phyloP scores from a whole-genome alignment of 2,329 filamentous ascomycete species.

The Colletotrichum musicola region DNA sequence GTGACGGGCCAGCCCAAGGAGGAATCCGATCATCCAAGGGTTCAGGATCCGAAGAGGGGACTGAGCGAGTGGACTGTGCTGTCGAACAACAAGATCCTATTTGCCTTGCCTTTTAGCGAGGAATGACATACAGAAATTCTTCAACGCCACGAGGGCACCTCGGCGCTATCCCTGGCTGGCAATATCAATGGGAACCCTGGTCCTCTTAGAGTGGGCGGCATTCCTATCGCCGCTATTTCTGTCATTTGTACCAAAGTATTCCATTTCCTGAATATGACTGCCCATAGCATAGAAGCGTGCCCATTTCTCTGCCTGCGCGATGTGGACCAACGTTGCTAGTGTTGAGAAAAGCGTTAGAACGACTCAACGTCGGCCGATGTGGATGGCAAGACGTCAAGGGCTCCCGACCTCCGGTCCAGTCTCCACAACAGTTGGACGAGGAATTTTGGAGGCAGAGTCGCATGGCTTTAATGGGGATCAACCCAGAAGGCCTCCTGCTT shows the following conservation, averaged over 20 bases:
- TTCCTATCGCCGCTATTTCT: neutral
- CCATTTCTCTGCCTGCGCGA: slow-evolving; percentile 4
- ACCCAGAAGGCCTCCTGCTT: slow-evolving; percentile 5
- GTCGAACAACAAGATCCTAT: neutral
- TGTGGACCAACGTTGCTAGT: slow-evolving; percentile 30
- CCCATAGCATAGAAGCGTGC: neutral
- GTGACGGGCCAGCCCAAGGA: neutral
- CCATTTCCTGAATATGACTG: neutral
- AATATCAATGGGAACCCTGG: no score
- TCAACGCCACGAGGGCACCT: slow-evolving; percentile 25
- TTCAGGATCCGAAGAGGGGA: neutral
- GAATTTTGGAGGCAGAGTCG: neutral
- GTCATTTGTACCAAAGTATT: neutral
- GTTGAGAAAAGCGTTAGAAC: slow-evolving; percentile 1
- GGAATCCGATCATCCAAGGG: neutral
- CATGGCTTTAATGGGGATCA: slow-evolving; percentile 20
- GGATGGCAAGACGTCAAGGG: neutral
- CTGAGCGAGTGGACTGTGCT: neutral
- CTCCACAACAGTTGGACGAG: slow-evolving; percentile 17
- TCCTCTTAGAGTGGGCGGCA: neutral
- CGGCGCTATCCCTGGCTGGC: no score
- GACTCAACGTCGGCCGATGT: slow-evolving; percentile 13
- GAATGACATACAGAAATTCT: slow-evolving; percentile 2
- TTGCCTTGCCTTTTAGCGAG: neutral
- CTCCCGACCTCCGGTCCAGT: neutral